phyloP scores from a whole-genome alignment of 148 eudicot species.

The Diospyros kaki region DNA sequence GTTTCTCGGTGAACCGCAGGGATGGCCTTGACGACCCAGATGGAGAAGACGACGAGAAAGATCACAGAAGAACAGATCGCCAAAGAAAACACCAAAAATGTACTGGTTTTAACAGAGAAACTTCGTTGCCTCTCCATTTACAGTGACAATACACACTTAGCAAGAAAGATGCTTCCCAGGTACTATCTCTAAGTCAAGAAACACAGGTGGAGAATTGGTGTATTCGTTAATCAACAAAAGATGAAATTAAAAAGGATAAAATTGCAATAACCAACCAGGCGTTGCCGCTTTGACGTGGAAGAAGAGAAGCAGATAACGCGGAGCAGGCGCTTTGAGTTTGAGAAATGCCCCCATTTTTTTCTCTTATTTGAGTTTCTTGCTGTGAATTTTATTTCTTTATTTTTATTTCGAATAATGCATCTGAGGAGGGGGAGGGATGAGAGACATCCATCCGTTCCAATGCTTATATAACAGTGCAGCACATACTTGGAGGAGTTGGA shows the following conservation, averaged over 20 bases:
- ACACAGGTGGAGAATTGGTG: constrained; percentile 1
- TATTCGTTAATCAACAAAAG: neutral
- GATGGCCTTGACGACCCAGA: constrained; percentile 37
- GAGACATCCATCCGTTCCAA: no score
- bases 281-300: neutral
- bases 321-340: neutral
- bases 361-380: no score
- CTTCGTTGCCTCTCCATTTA: constrained; percentile 67
- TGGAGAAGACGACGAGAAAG: constrained; percentile 43
- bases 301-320: neutral
- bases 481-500: no score
- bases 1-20: constrained; percentile 35
- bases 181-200: neutral
- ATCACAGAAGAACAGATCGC: constrained; percentile 46
- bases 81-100: constrained; percentile 44
- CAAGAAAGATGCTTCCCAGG: neutral
- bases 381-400: no score
- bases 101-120: constrained; percentile 48
- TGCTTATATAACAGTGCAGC: no score
- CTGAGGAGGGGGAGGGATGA: no score
- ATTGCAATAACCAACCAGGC: neutral
- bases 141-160: neutral
- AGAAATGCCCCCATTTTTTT: no score
- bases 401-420: no score
- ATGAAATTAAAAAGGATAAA: neutral